phyloP scores from a whole-genome alignment of 1,139 yeast genomes.

The Geotrichum klebahnii region DNA sequence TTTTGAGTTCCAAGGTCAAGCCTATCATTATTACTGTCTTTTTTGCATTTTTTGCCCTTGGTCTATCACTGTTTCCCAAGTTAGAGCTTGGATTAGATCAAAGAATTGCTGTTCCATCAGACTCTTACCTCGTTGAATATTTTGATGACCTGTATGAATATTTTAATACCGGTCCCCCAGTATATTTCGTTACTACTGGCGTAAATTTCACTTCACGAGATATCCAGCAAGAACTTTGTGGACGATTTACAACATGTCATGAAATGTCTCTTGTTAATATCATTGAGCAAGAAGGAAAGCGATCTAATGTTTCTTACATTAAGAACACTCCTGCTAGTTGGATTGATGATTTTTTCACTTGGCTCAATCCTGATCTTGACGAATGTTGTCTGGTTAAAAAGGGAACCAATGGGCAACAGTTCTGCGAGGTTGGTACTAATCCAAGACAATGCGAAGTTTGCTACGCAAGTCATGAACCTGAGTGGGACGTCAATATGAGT shows the following conservation, averaged over 20 bases:
- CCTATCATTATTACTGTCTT: conserved; percentile 54
- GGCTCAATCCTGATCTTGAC: conserved; percentile 81
- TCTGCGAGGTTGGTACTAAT: conserved; percentile 68
- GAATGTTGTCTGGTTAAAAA: conserved; percentile 66
- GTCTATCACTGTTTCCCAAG: conserved; percentile 64
- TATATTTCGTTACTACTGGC: conserved; percentile 71
- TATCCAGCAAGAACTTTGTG: conserved; percentile 74
- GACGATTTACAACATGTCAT: conserved; percentile 79
- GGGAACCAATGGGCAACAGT: conserved; percentile 38
- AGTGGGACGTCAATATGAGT: conserved; percentile 70
- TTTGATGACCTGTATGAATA: conserved; percentile 70
- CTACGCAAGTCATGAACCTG: conserved; percentile 51
- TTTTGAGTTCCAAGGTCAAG: conserved; percentile 49
- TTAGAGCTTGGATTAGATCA: conserved; percentile 82
- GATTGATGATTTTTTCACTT: conserved; percentile 85
- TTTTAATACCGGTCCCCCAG: conserved; percentile 86
- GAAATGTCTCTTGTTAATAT: conserved; percentile 74
- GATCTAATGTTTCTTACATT: conserved; percentile 61
- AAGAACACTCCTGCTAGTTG: conserved; percentile 84
- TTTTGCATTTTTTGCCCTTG: conserved; percentile 58
- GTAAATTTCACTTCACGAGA: conserved; percentile 56
- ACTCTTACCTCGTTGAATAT: conserved; percentile 74
- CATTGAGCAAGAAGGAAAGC: conserved; percentile 78
- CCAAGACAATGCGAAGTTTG: conserved; percentile 72
- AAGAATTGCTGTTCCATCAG: conserved; percentile 77